Evolutionary conservation across 2,329 filamentous ascomycete species (phyloP), one percentile per base, ranked within the genome.

Genomic region (Alternaria incomplexa): DNA sequence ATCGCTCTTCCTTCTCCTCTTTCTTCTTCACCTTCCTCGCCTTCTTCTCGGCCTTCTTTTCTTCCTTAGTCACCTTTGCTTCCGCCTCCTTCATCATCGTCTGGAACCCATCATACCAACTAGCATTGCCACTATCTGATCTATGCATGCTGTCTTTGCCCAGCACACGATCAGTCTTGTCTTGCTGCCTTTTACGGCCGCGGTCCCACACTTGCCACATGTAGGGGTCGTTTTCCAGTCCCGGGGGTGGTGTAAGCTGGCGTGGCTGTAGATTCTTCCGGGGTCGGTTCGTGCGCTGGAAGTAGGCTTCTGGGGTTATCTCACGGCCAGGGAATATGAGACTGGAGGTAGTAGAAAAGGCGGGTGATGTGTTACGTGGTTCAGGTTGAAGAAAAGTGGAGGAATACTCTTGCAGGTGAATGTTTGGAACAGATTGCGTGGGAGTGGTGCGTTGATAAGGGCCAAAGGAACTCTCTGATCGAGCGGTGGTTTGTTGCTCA

Each of bases 151-250:
- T 52, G 20, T 36, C 8, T 23, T 20, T 17, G n/a, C 48, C 30
- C 20, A 36, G 52, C 7, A 54, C 6, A n/a, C 36, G 32, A n/a
- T 44, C 22, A 8, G 15, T 25, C 11, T 44, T 43, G 17, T 22
- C 30, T 12, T 44, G 22, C 25, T 28, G 32, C 15, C n/a, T 3
- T 15, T 5, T 17, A 45, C 22, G 36, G 25, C 43, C 30, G 30
- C n/a, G 11, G 20, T 55, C 12, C 60, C 55, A 62, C 10, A 13
- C 55, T 9, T 32, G n/a, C 60, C 60, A 62, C 15, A 25, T 30
- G n/a, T 58, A 58, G 22, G 60, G 60, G 20, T 58, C 60, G 13
- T 12, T 46, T 15, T 30, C 46, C 11, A 23, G 13, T n/a, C 11
- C 25, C 8, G 52, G 32, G 10, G 30, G 58, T 30, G 46, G 52